Evolutionary conservation across 179 eudicot genomes (phyloP).

Genomic region (Vitellaria paradoxa): DNA sequence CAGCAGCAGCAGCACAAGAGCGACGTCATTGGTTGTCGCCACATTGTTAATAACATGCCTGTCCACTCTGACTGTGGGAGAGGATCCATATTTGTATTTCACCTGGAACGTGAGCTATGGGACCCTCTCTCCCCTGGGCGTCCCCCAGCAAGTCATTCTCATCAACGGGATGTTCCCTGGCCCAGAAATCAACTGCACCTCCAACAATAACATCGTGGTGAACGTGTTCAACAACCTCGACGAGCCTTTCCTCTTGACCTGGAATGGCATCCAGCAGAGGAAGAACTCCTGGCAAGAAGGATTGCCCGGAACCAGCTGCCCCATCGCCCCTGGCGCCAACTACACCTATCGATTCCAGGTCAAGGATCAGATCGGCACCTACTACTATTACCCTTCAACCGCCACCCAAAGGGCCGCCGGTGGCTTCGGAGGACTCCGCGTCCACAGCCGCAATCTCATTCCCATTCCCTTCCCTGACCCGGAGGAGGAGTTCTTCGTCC

Average conservation of each 20-base stretch:
- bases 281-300: conserved; percentile 79
- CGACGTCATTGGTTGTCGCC: background rate
- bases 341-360: conserved; percentile 61
- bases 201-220: conserved; percentile 49
- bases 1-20: no score
- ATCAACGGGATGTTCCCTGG: conserved; percentile 40
- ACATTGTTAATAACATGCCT: conserved; percentile 1
- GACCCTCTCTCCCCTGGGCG: conserved; percentile 40
- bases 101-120: conserved; percentile 41
- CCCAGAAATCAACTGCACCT: conserved; percentile 46
- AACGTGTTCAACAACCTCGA: conserved; percentile 64
- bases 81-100: conserved; percentile 46
- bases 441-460: conserved; percentile 45
- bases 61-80: background rate
- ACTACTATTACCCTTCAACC: conserved; percentile 52
- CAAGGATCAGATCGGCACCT: conserved; percentile 70
- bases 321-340: conserved; percentile 60
- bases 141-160: conserved; percentile 37
- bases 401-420: conserved; percentile 48
- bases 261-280: conserved; percentile 66
- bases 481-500: conserved; percentile 21
- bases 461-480: conserved; percentile 21
- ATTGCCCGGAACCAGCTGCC: conserved; percentile 58
- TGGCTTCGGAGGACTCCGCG: conserved; percentile 48
- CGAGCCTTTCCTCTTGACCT: conserved; percentile 62